These are phyloP conservation scores for Pseudopithomyces maydicus DNA, from an alignment of 2,329 filamentous ascomycete species.

Conservation along the genomic window DNA sequence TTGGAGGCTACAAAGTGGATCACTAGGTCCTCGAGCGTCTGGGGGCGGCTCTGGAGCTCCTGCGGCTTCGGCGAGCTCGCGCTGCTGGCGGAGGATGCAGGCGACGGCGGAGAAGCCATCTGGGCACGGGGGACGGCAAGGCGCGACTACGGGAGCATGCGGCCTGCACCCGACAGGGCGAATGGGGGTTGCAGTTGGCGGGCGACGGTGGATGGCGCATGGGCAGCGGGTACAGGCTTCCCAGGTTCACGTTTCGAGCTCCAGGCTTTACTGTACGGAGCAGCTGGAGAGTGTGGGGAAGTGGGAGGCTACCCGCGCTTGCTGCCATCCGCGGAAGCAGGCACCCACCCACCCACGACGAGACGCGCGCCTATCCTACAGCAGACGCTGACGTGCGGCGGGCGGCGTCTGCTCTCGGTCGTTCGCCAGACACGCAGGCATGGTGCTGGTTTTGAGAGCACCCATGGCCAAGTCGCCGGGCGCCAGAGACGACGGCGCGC, in stretches of 20 bases:
- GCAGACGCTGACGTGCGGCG: not conserved
- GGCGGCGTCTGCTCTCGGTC: not conserved
- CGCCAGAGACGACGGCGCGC: not conserved
- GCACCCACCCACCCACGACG: not conserved
- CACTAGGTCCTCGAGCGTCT: slow-evolving; percentile 75
- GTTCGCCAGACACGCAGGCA: not conserved
- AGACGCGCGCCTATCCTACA: not conserved
- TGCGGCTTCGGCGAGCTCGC: slow-evolving; percentile 28
- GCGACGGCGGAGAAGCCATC: slow-evolving; percentile 50
- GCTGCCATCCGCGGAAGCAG: not conserved
- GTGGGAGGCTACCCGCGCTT: not conserved
- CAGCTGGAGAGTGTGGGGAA: not conserved
- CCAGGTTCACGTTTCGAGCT: not conserved
- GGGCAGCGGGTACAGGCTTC: not conserved
- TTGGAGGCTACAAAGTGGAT: slow-evolving; percentile 86
- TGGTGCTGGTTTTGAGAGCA: not conserved
- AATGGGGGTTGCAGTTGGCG: not conserved
- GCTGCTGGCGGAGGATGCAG: slow-evolving; percentile 46
- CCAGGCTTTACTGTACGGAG: not conserved
- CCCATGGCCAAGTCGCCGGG: not conserved
- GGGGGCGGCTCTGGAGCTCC: slow-evolving; percentile 42
- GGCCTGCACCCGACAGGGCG: not conserved
- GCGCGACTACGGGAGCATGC: not conserved
- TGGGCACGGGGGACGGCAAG: not conserved
- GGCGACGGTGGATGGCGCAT: not conserved